Evolutionary conservation across 2,329 filamentous ascomycete species (phyloP), one percentile per base, ranked within the genome.

Genomic region (Aureobasidium musti): DNA sequence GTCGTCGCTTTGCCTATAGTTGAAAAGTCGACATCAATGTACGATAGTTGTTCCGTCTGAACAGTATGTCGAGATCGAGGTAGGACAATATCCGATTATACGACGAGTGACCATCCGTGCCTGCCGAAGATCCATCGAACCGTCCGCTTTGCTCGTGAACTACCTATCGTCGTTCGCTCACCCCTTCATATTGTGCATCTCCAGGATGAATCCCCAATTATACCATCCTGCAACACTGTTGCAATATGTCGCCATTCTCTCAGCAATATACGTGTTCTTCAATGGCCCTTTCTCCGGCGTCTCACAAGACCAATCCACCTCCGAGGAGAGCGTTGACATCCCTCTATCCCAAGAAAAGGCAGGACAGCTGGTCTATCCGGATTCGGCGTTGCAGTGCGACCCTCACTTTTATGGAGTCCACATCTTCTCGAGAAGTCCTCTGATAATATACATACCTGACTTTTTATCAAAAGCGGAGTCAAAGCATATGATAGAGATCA

Each of bases 401-500:
- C 69, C 72, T 41, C 78, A 81, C 72, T 67, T 68, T 4, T 80
- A 79, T 65, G 72, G 72, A 41, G 72, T 82, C 1, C 82, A 84
- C 70, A 76, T 88, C 5, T 77, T 87, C 61, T 82, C 79, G 21
- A 76, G 80, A 19, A 79, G 82, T 52, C 86, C 86, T 2, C 73
- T 88, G 68, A 78, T 88, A 7, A 78, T 87, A 19, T 87, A 87
- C 73, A 81, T 88, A 54, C 83, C 86, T 71, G 77, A 79, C 41
- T 87, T 87, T 72, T 68, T 87, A 41, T 81, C 77, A 19, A 71
- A 71, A 1, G 70, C 74, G 1, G 85, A 87, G 73, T 79, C 79
- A 14, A 74, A 79, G n/a, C 79, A 84, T 70, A 74, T 87, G 35
- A 75, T 87, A 8, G 72, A 77, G 5, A 77, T 84, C 56, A 87